phyloP scores from a whole-genome alignment of 164 flowering plant species.

The Protea cynaroides region DNA sequence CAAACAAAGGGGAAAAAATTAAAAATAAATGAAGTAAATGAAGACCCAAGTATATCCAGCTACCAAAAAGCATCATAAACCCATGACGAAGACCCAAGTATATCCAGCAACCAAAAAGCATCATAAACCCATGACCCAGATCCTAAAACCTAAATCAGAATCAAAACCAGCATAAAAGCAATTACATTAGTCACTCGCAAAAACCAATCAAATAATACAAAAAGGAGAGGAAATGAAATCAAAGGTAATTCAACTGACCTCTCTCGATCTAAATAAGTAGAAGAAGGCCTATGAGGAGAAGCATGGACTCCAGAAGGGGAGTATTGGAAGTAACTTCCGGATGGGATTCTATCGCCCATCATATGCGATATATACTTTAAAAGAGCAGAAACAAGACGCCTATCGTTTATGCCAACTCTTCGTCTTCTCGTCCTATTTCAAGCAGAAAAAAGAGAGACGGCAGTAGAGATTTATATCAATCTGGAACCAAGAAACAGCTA shows the following conservation, averaged over 20 bases:
- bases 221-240: neutral
- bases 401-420: neutral
- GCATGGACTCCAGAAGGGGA: slow-evolving; percentile 62
- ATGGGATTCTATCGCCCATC: slow-evolving; percentile 71
- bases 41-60: neutral
- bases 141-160: neutral
- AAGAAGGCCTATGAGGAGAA: slow-evolving; percentile 60
- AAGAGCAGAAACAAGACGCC: neutral
- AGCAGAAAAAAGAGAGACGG: neutral
- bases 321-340: slow-evolving; percentile 72
- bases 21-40: neutral
- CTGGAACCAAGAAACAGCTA: neutral
- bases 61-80: neutral
- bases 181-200: neutral
- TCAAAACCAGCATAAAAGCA: neutral
- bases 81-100: neutral
- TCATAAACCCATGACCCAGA: neutral
- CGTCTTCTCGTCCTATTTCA: too few relatives aligned
- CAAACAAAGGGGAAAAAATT: neutral
- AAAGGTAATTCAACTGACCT: slow-evolving; percentile 30
- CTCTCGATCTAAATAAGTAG: slow-evolving; percentile 57
- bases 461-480: neutral
- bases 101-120: neutral
- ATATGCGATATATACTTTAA: neutral
- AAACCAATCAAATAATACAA: neutral